Percentiles rank a stretch among this genome's conserved stretches.
These are phyloP conservation scores for Huntiella abstrusa DNA, from an alignment of 2,329 filamentous ascomycete species.

Conservation along the genomic window DNA sequence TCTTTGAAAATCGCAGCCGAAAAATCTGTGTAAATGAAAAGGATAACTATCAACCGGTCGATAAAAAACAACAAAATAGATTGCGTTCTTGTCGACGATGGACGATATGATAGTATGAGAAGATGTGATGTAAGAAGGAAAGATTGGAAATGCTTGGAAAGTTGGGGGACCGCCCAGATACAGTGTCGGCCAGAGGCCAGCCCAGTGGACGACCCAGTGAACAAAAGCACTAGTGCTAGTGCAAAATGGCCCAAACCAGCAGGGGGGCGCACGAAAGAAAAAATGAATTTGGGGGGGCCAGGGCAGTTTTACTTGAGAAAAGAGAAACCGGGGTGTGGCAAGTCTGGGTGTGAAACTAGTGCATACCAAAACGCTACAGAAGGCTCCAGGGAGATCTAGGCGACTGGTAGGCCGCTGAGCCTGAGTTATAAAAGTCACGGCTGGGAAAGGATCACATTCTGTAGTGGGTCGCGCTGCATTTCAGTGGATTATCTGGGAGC, in stretches of 20 bases:
- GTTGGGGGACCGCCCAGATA: conserved; percentile 13
- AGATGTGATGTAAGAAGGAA: conserved; percentile 10
- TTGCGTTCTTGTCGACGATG: not conserved
- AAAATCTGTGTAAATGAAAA: not conserved
- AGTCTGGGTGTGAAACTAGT: too few relatives aligned
- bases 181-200: conserved; percentile 6
- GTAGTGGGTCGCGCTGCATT: not conserved
- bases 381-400: too few relatives aligned
- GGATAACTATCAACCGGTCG: conserved; percentile 7
- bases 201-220: not conserved
- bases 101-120: conserved; percentile 6
- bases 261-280: conserved; percentile 1
- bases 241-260: too few relatives aligned
- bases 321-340: too few relatives aligned
- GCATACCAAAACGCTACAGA: too few relatives aligned
- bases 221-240: too few relatives aligned
- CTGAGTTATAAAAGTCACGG: not conserved
- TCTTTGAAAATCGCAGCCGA: too few relatives aligned
- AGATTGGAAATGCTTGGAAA: conserved; percentile 1
- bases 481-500: not conserved
- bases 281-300: conserved; percentile 5
- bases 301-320: too few relatives aligned
- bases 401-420: too few relatives aligned
- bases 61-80: conserved; percentile 4
- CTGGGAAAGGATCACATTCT: conserved; percentile 1